A percentile compares a stretch with the other conserved stretches of the same genome.
These are phyloP conservation scores for Parastagonospora avenae DNA, from an alignment of 2,329 filamentous ascomycete species.

Conservation along the genomic window DNA sequence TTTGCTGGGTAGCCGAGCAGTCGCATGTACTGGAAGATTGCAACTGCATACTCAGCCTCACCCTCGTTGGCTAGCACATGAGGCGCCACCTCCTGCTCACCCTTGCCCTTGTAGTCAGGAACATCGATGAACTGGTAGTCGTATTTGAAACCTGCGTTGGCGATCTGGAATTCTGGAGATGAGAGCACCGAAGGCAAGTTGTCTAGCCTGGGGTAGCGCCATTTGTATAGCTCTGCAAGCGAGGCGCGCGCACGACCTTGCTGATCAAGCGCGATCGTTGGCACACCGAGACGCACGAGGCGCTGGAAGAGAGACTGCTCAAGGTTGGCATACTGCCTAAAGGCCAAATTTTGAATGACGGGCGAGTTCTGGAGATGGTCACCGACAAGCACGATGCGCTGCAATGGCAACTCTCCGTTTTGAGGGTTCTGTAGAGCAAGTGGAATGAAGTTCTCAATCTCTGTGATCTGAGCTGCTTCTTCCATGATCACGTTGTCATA, in stretches of 20 bases:
- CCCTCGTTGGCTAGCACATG: conserved; percentile 97
- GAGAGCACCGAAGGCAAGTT: conserved; percentile 77
- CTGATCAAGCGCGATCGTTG: conserved; percentile 85
- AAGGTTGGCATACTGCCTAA: conserved; percentile 92
- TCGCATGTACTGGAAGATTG: conserved; percentile 96
- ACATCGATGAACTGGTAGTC: conserved; percentile 98
- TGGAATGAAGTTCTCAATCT: conserved; percentile 96
- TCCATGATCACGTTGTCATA: conserved; percentile 99
- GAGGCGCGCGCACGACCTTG: conserved; percentile 89
- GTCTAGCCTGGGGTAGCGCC: conserved; percentile 83
- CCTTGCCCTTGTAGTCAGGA: conserved; percentile 85
- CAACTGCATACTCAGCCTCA: conserved; percentile 95
- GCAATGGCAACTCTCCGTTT: conserved; percentile 73
- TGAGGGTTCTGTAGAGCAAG: conserved; percentile 85
- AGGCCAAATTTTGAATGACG: conserved; percentile 91
- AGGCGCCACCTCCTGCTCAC: conserved; percentile 86
- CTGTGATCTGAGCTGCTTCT: conserved; percentile 96
- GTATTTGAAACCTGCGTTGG: conserved; percentile 90
- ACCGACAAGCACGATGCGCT: conserved; percentile 88
- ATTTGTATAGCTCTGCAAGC: conserved; percentile 88
- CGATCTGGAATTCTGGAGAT: conserved; percentile 72
- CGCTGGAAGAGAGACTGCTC: conserved; percentile 95
- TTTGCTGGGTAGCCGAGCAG: conserved; percentile 86
- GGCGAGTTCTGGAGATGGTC: conserved; percentile 98
- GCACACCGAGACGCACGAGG: conserved; percentile 89